A percentile compares a stretch with the other conserved stretches of the same genome.
Evolutionary conservation across 129 eudicot genomes (phyloP).

Genomic region (Helianthus annuus): DNA sequence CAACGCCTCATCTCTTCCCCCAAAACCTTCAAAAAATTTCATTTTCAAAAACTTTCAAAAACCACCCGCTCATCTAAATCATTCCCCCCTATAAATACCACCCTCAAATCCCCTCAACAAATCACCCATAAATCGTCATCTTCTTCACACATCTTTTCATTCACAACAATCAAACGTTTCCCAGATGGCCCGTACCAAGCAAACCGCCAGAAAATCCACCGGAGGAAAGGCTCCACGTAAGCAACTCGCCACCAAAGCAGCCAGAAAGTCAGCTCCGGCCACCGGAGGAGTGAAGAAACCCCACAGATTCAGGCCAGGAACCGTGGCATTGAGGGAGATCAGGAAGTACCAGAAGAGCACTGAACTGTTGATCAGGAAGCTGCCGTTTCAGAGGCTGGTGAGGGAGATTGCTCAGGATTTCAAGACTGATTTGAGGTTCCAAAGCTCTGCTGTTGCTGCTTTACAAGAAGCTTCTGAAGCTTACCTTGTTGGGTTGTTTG

Average conservation of each 20-base stretch:
- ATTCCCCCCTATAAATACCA: not conserved
- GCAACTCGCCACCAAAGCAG: slow-evolving; percentile 52
- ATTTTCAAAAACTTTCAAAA: not conserved
- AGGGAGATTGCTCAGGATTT: slow-evolving; percentile 64
- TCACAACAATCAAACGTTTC: not conserved
- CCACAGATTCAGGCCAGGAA: slow-evolving; percentile 57
- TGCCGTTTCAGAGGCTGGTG: slow-evolving; percentile 51
- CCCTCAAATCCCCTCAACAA: not conserved
- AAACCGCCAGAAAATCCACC: slow-evolving; percentile 58
- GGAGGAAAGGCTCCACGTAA: slow-evolving; percentile 62
- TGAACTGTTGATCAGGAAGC: slow-evolving; percentile 46
- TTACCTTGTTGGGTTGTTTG: slow-evolving; percentile 49
- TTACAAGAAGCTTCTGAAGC: slow-evolving; percentile 58
- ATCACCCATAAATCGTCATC: not conserved
- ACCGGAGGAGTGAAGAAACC: slow-evolving; percentile 70
- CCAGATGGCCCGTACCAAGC: slow-evolving; percentile 56
- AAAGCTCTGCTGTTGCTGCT: slow-evolving; percentile 61
- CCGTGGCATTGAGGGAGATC: slow-evolving; percentile 51
- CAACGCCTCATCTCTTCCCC: slow-evolving; percentile 16
- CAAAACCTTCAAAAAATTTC: not conserved
- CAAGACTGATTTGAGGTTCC: slow-evolving; percentile 52
- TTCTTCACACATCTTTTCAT: no score
- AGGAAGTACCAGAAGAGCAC: slow-evolving; percentile 60
- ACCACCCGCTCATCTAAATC: slow-evolving; percentile 17
- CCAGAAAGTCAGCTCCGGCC: slow-evolving; percentile 56